Conservation (phyloP, 164 flowering plant genomes). For the Tinospora cordifolia region DNA sequence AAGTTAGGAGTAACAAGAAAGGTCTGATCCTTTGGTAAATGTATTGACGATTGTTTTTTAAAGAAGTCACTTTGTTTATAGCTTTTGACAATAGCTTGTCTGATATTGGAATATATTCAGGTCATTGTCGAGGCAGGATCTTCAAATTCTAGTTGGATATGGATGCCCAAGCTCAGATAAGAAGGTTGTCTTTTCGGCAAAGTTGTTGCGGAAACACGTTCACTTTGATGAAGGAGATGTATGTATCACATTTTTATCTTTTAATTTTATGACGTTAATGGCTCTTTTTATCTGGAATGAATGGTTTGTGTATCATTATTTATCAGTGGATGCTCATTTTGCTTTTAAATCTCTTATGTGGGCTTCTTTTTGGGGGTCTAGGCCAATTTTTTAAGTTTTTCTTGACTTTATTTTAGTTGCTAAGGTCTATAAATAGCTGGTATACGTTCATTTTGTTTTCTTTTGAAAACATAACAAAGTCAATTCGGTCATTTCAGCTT, state of each 20-base stretch:
- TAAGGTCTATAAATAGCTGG: too few relatives aligned
- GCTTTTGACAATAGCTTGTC: background rate
- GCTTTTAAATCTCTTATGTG: background rate
- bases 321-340: background rate
- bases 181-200: slow-evolving; percentile 75
- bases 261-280: background rate
- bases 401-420: too few relatives aligned
- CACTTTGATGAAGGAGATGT: slow-evolving; percentile 99
- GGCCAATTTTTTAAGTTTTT: background rate
- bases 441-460: too few relatives aligned
- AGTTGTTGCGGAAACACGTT: slow-evolving; percentile 75
- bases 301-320: background rate
- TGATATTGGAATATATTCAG: slow-evolving; percentile 36
- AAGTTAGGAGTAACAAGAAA: too few relatives aligned
- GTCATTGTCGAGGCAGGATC: slow-evolving; percentile 87
- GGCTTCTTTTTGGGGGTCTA: background rate
- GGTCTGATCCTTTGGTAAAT: background rate
- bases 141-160: slow-evolving; percentile 83
- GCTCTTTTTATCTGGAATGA: background rate
- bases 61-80: background rate
- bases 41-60: too few relatives aligned
- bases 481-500: too few relatives aligned
- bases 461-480: too few relatives aligned
- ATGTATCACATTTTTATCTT: slow-evolving; percentile 26
- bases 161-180: slow-evolving; percentile 80